phyloP scores from a whole-genome alignment of 2,329 filamentous ascomycete genomes.

The Akanthomyces dipterigenus region DNA sequence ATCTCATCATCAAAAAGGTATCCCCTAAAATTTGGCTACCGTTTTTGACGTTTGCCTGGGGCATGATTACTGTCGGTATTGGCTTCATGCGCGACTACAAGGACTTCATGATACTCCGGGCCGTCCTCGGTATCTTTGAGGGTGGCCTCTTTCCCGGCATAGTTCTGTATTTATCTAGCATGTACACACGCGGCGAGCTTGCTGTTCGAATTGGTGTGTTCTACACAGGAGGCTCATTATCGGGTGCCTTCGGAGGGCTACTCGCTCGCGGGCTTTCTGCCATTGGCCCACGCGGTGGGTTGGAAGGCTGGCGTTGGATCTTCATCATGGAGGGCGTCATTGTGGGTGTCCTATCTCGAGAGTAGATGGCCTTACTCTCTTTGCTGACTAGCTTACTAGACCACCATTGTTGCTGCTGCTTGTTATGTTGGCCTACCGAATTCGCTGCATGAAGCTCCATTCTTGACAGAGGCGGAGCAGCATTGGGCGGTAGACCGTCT shows the following conservation, averaged over 20 bases:
- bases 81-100: conserved; percentile 47
- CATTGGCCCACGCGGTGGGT: conserved; percentile 47
- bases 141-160: conserved; percentile 62
- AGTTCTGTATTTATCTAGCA: conserved; percentile 57
- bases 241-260: conserved; percentile 53
- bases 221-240: conserved; percentile 60
- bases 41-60: conserved; percentile 49
- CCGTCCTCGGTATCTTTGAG: conserved; percentile 56
- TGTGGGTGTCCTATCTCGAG: conserved; percentile 23
- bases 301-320: conserved; percentile 56
- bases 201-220: conserved; percentile 60
- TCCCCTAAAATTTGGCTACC: conserved; percentile 56
- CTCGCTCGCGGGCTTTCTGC: conserved; percentile 54
- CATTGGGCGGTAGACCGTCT: conserved; percentile 41
- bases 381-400: conserved; percentile 30
- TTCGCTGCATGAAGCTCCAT: conserved; percentile 44
- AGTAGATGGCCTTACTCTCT: not conserved
- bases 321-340: conserved; percentile 54
- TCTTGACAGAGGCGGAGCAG: conserved; percentile 47
- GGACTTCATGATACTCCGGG: conserved; percentile 55
- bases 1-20: conserved; percentile 55
- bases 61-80: conserved; percentile 49
- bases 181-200: conserved; percentile 54
- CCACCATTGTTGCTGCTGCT: conserved; percentile 44
- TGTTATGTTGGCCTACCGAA: conserved; percentile 51